Percentiles rank a stretch among this genome's conserved stretches.
Conservation (phyloP, 1,284 basidiomycete species). For the Volvariella surrecta region DNA sequence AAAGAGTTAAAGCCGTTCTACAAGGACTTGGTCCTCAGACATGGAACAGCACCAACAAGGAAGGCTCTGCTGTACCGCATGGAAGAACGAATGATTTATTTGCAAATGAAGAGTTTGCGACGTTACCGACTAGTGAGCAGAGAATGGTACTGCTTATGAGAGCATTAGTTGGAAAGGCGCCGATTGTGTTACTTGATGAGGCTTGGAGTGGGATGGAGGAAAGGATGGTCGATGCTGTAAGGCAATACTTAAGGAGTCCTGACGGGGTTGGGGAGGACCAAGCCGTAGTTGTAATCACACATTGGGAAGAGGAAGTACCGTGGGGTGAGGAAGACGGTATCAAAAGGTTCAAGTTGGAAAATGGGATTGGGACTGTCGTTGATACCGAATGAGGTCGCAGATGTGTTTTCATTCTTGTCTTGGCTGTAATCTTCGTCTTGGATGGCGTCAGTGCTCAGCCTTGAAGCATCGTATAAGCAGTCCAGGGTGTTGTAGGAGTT, state of each 20-base stretch:
- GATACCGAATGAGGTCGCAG: too few relatives aligned
- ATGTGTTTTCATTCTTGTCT: too few relatives aligned
- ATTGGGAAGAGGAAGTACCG: conserved; percentile 79
- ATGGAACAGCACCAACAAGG: conserved; percentile 23
- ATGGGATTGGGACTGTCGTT: background rate
- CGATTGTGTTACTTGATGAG: conserved; percentile 80
- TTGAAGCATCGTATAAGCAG: too few relatives aligned
- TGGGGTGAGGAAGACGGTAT: conserved; percentile 35
- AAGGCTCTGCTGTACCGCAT: background rate
- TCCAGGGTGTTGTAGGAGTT: too few relatives aligned
- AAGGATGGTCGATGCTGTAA: conserved; percentile 57
- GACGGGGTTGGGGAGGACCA: conserved; percentile 50
- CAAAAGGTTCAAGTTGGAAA: conserved; percentile 16
- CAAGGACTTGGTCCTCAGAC: conserved; percentile 50
- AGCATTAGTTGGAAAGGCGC: conserved; percentile 65
- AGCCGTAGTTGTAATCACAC: conserved; percentile 71
- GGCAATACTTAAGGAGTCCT: conserved; percentile 42
- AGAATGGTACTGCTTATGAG: conserved; percentile 76
- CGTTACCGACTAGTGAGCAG: conserved; percentile 66
- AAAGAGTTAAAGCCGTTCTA: conserved; percentile 47
- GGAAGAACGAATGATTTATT: conserved; percentile 21
- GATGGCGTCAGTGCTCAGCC: too few relatives aligned
- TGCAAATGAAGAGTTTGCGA: conserved; percentile 42
- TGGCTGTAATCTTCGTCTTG: too few relatives aligned
- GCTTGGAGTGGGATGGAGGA: conserved; percentile 88